Base-by-base conservation (phyloP, 2,329 filamentous ascomycete genomes). In the Diaporthe eres region DNA sequence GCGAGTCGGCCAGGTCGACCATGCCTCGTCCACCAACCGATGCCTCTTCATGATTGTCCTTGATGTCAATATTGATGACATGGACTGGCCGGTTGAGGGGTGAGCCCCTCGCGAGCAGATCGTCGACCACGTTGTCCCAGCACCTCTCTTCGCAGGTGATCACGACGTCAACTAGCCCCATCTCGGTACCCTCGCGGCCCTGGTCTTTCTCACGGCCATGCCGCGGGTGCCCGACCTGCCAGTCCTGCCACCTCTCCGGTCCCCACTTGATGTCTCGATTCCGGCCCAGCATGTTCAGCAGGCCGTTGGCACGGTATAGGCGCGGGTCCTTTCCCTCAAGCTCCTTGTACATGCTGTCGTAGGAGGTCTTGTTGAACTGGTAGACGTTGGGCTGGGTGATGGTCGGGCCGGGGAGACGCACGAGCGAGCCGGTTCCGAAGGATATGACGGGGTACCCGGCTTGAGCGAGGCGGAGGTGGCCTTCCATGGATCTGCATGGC, bases 51-150 rank as follows among this genome's bases (percentile, higher is more conserved):
- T 98, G 97, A 82, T 98, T 99, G 85, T 99, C 97, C 84, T 94
- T 96, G 82, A 99, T 99, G 83, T 99, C 97, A 73, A 99, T 94
- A 81, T 99, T 99, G 88, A 99, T 98, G 74, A 99, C 95, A 82
- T 99, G 97, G 0, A 99, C 97, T 0, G 97, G 96, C 2, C 95
- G 89, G 84, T 99, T 99, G 75, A 99, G 88, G 4, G 94, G 94
- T 0, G 94, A 92, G 10, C 96, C 97, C 77, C 97, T 91, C 80
- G 92, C 94, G 77, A 98, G 91, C 71, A 99, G 88, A 83, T 99
- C 96, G 81, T 99, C 97, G 15, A 99, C 90, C 47, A 99, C 97
- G 6, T 97, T 96, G 85, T 99, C 97, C 95, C 97, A 99, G 83
- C 97, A 99, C 77, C 97, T 90, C 85, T 99, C 97, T 84, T 99